Conservation (phyloP, 192 early-diverging fungal genomes). For the Chytriomyces confervae region DNA sequence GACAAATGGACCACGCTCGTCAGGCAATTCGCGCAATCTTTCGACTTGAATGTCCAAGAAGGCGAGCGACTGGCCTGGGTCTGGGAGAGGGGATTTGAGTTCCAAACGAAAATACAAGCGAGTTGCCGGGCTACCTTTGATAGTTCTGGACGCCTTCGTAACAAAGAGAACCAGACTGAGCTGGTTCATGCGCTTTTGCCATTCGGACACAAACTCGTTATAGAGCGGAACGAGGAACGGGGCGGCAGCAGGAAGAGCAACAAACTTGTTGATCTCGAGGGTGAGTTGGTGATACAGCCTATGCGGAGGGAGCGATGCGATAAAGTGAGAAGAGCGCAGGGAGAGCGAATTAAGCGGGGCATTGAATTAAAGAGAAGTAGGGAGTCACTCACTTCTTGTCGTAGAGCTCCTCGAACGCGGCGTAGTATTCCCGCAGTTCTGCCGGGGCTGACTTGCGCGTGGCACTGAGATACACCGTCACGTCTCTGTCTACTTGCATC, state of each 20-base stretch:
- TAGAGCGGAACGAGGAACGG: conserved; percentile 82
- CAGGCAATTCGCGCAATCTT: conserved; percentile 64
- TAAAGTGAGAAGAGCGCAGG: background rate
- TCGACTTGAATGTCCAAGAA: conserved; percentile 77
- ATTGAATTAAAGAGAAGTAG: background rate
- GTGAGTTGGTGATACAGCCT: conserved; percentile 99
- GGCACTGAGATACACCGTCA: conserved; percentile 72
- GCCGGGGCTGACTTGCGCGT: conserved; percentile 69
- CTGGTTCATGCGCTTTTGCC: conserved; percentile 94
- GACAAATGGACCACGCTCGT: conserved; percentile 83
- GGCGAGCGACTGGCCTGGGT: conserved; percentile 59
- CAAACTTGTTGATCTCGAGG: conserved; percentile 76
- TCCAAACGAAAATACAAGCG: background rate
- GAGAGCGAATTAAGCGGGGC: background rate
- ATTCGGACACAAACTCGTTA: conserved; percentile 91
- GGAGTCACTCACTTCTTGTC: conserved; percentile 78
- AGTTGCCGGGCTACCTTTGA: conserved; percentile 60
- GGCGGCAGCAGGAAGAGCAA: conserved; percentile 76
- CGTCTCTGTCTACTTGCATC: conserved; percentile 53
- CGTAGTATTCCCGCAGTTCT: conserved; percentile 77
- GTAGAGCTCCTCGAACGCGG: conserved; percentile 88
- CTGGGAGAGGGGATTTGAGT: conserved; percentile 1
- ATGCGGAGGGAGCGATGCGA: background rate
- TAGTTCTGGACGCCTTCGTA: conserved; percentile 73
- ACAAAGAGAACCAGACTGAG: conserved; percentile 87